Base-by-base conservation (phyloP, 805 yeast species). In the Metschnikowia amazonensis region DNA sequence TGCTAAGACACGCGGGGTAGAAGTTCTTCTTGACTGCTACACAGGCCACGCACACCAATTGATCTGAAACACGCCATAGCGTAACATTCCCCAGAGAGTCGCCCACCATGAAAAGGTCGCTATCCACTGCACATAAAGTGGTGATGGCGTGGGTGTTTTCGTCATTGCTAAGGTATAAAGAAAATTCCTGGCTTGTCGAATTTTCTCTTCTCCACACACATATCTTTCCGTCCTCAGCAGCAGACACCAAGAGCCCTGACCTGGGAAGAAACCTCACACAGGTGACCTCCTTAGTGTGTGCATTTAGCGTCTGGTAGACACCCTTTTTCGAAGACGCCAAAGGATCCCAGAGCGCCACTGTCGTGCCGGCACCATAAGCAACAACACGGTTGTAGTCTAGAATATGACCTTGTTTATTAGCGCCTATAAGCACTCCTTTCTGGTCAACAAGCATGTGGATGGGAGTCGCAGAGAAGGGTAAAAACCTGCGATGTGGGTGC, bases 281-380 rank as follows among this genome's bases (percentile, higher is more conserved):
- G 0, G 89, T 83, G 16, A 89, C 82, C 37, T 76, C 82, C 14
- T 70, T 74, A 4, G 71, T 59, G 58, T 85, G 94, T 1, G 77
- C 74, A 51, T 83, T 83, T 44, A 86, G 66, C 0, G 89, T 82
- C 5, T 63, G 53, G 42, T 59, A 60, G 0, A 81, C 80, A 11
- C 88, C 88, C 23, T 58, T 55, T 16, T 67, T 58, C 30, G 59
- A 42, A 3, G 51, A 29, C 24, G 68, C 67, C 16, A 77, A 59
- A 1, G 90, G 86, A n/a, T 76, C 66, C 82, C 89, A 85, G 31
- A 87, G 61, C 0, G 92, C 89, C 41, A 86, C 68, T 14, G 78
- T 74, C 35, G 69, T 73, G 1, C 80, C 78, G 0, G 94, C 88
- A 6, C 90, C 95, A 61, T 73, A 87, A 0, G 94, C 95, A 5